These are phyloP conservation scores for Phytophthora sansomeana DNA, from an alignment of 352 stramenopile genomes.

Conservation along the genomic window DNA sequence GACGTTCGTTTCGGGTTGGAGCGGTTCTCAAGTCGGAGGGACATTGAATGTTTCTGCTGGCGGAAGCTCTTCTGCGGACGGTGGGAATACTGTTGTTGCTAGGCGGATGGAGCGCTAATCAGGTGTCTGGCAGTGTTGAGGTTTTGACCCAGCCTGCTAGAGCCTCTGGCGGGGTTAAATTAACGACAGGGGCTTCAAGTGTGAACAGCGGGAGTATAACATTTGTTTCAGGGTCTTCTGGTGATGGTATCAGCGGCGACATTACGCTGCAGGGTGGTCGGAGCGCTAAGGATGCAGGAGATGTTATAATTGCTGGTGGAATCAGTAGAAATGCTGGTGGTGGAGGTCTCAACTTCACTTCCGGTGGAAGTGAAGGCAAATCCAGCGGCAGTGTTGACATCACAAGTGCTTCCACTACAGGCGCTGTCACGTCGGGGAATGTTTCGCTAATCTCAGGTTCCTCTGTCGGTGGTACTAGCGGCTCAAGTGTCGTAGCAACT, in stretches of 20 bases:
- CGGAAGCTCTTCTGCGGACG: constrained; percentile 17
- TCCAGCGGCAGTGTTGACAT: constrained; percentile 23
- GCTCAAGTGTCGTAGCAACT: constrained; percentile 20
- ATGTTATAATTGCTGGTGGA: constrained; percentile 25
- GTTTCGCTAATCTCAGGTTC: constrained; percentile 21
- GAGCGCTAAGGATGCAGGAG: constrained; percentile 27
- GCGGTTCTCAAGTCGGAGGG: constrained; percentile 17
- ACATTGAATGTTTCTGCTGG: constrained; percentile 36
- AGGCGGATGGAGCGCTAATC: constrained; percentile 26
- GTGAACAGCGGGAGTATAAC: constrained; percentile 18
- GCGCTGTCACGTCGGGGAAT: constrained; percentile 20
- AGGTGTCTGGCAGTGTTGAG: constrained; percentile 24
- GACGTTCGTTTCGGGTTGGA: constrained; percentile 23
- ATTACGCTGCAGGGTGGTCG: constrained; percentile 20
- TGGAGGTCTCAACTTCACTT: constrained; percentile 23
- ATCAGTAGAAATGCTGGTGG: constrained; percentile 20
- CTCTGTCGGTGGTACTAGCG: constrained; percentile 19
- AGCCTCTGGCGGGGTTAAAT: constrained; percentile 20
- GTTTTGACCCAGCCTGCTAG: constrained; percentile 14
- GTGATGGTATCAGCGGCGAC: constrained; percentile 29
- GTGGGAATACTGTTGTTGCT: constrained; percentile 20
- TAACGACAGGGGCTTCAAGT: constrained; percentile 23
- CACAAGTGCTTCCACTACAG: constrained; percentile 18
- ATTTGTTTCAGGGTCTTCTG: constrained; percentile 23
- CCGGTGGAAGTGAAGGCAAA: constrained; percentile 20